phyloP scores from a whole-genome alignment of 2,329 filamentous ascomycete genomes.

The Cytospora piceicola region DNA sequence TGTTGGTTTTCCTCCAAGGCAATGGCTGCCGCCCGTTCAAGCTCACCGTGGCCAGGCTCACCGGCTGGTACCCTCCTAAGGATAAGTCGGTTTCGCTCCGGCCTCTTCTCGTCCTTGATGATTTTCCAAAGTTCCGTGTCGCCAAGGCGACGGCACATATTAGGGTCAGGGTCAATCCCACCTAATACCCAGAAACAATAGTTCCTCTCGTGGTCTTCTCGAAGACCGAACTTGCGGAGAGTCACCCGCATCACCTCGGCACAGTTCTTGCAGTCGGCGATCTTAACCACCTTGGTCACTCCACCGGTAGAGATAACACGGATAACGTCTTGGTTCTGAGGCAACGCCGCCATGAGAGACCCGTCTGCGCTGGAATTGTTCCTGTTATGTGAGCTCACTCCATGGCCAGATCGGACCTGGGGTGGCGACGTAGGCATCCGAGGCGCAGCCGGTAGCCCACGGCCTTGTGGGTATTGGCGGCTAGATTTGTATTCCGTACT shows the following conservation, averaged over 20 bases:
- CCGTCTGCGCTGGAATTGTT: constrained; percentile 85
- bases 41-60: constrained; percentile 83
- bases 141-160: constrained; percentile 77
- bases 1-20: constrained; percentile 85
- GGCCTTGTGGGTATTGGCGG: constrained; percentile 60
- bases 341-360: constrained; percentile 82
- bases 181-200: constrained; percentile 96
- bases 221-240: constrained; percentile 82
- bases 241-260: constrained; percentile 93
- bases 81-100: constrained; percentile 89
- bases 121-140: constrained; percentile 90
- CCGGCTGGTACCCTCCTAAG: constrained; percentile 90
- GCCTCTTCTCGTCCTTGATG: constrained; percentile 81
- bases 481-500: constrained; percentile 60
- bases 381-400: constrained; percentile 68
- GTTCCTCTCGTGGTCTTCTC: constrained; percentile 89
- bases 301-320: constrained; percentile 91
- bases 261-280: constrained; percentile 86
- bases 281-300: constrained; percentile 90
- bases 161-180: constrained; percentile 80
- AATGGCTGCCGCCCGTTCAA: constrained; percentile 85
- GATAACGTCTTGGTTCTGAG: constrained; percentile 85
- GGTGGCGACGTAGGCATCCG: constrained; percentile 64
- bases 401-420: constrained; percentile 65
- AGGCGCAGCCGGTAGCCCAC: constrained; percentile 51